A percentile compares a stretch with the other conserved stretches of the same genome.
These are phyloP conservation scores for Vanrija humicola DNA, from an alignment of 1,284 basidiomycete genomes.

Conservation along the genomic window DNA sequence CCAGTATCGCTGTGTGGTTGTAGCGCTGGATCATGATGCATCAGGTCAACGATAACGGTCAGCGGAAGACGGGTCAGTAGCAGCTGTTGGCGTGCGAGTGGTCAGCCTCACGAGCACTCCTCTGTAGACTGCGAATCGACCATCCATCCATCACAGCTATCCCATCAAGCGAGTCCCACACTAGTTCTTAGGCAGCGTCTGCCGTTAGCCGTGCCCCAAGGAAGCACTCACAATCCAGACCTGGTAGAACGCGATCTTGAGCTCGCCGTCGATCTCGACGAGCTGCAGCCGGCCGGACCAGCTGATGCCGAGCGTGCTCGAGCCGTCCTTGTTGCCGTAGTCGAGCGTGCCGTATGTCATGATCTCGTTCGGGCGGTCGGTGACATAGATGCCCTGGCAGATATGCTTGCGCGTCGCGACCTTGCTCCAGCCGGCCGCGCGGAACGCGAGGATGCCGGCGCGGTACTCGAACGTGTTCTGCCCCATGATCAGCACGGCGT, in stretches of 20 bases:
- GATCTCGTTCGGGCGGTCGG: constrained; percentile 8
- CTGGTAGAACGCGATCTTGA: constrained; percentile 31
- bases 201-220: neutral
- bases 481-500: constrained; percentile 27
- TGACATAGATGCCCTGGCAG: constrained; percentile 14
- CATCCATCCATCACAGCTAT: too few relatives aligned
- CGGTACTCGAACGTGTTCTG: constrained; percentile 20
- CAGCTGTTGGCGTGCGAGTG: too few relatives aligned
- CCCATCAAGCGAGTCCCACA: too few relatives aligned
- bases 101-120: too few relatives aligned
- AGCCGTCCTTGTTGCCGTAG: constrained; percentile 30
- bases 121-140: too few relatives aligned
- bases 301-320: constrained; percentile 16
- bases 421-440: constrained; percentile 26
- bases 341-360: constrained; percentile 29
- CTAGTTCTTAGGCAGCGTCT: too few relatives aligned
- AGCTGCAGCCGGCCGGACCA: constrained; percentile 24
- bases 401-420: constrained; percentile 25
- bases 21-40: constrained; percentile 11
- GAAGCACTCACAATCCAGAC: constrained; percentile 29
- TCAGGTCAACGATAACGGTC: too few relatives aligned
- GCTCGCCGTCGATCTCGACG: constrained; percentile 8
- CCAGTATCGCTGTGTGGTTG: constrained; percentile 14
- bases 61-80: too few relatives aligned
- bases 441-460: constrained; percentile 19